Conservation (phyloP, 805 yeast species). For the Yamadazyma philogaea region DNA sequence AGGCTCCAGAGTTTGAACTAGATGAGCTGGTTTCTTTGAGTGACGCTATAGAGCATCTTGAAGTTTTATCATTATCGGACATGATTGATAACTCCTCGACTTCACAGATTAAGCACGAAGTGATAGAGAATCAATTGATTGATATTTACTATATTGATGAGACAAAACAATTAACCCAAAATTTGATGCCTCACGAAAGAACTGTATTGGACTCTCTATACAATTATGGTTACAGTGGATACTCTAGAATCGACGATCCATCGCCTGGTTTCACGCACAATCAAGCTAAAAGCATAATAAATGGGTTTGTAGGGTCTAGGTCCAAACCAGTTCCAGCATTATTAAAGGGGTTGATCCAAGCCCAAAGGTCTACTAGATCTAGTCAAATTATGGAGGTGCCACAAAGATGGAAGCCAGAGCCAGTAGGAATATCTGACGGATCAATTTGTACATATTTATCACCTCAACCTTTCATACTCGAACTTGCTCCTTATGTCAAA, state of each 20-base stretch:
- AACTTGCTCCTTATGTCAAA: conserved; percentile 31
- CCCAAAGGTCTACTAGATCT: conserved; percentile 14
- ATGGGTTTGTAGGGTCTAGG: conserved; percentile 31
- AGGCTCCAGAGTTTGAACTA: neutral
- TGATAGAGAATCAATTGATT: conserved; percentile 31
- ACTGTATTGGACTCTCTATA: neutral
- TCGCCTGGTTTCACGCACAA: conserved; percentile 9
- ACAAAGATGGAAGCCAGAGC: conserved; percentile 17
- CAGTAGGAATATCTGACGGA: conserved; percentile 32
- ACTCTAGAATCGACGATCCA: neutral
- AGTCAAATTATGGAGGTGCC: conserved; percentile 1
- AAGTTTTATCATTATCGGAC: conserved; percentile 28
- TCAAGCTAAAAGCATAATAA: conserved; percentile 12
- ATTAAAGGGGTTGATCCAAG: conserved; percentile 24
- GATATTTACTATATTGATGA: conserved; percentile 35
- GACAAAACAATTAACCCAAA: conserved; percentile 23
- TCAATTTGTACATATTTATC: conserved; percentile 28
- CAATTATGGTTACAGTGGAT: neutral
- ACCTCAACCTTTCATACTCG: conserved; percentile 25
- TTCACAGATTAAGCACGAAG: conserved; percentile 26
- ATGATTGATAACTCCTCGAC: conserved; percentile 22
- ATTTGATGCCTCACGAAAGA: conserved; percentile 37
- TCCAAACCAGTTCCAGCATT: conserved; percentile 32
- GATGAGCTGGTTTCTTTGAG: conserved; percentile 4
- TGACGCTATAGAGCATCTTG: conserved; percentile 14